Percentiles rank a stretch among this genome's conserved stretches.
phyloP scores from a whole-genome alignment of 345 rosid species.

The Rhizophora mangle region DNA sequence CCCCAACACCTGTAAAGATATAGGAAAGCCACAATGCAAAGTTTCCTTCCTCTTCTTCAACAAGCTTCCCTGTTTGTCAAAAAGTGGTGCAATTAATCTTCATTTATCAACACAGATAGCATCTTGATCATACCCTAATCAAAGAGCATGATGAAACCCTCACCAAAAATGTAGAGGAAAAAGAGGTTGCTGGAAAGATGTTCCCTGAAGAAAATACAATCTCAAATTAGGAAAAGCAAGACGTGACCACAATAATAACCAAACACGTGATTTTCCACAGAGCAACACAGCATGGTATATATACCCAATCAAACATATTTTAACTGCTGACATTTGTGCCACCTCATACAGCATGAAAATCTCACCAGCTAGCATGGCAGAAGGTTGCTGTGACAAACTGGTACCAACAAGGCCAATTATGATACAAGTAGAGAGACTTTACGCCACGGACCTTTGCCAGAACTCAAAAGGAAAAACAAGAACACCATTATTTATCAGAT shows the following conservation, averaged over 20 bases:
- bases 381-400: slow-evolving; percentile 90
- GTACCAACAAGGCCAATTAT: slow-evolving; percentile 76
- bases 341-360: slow-evolving; percentile 5
- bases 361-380: slow-evolving; percentile 95
- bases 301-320: not conserved
- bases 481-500: not conserved
- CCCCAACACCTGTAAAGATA: slow-evolving; percentile 80
- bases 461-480: not conserved
- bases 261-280: not conserved
- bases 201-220: slow-evolving; percentile 50
- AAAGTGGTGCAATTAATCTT: slow-evolving; percentile 10
- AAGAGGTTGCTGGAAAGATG: slow-evolving; percentile 97
- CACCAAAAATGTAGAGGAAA: slow-evolving; percentile 93
- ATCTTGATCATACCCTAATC: slow-evolving; percentile 2
- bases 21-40: slow-evolving; percentile 78
- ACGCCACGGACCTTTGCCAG: slow-evolving; percentile 45
- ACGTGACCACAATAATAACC: not conserved
- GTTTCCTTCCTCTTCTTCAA: slow-evolving; percentile 93
- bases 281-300: not conserved
- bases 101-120: slow-evolving; percentile 12
- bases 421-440: slow-evolving; percentile 72
- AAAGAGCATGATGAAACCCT: slow-evolving; percentile 31
- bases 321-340: not conserved
- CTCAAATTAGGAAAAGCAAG: slow-evolving; percentile 6
- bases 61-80: slow-evolving; percentile 66